phyloP scores from a whole-genome alignment of 257 asterid species.

The Prunella vulgaris region DNA sequence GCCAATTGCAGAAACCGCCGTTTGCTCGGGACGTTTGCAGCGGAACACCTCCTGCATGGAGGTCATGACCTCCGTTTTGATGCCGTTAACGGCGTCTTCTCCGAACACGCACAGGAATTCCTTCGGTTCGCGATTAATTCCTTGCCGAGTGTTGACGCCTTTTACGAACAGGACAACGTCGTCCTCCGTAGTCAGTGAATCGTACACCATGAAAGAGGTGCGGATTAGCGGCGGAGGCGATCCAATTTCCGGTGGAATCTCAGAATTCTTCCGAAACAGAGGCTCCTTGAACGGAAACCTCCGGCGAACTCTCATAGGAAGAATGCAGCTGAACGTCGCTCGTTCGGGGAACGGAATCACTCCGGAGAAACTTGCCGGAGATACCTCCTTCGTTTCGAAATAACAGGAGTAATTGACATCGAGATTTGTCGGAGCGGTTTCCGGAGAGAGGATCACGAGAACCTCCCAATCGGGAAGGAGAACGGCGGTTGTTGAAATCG shows the following conservation, averaged over 20 bases:
- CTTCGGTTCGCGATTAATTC: conserved; percentile 38
- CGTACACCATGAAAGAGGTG: conserved; percentile 56
- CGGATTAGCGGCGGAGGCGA: conserved; percentile 29
- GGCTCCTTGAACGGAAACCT: conserved; percentile 50
- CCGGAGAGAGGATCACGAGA: conserved; percentile 47
- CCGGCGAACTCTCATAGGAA: conserved; percentile 47
- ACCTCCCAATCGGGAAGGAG: conserved; percentile 83
- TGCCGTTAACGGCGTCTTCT: conserved; percentile 37
- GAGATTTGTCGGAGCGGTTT: conserved; percentile 3
- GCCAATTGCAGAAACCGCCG: conserved; percentile 16
- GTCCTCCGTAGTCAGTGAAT: conserved; percentile 57
- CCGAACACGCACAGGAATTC: conserved; percentile 65
- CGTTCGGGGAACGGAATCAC: conserved; percentile 52
- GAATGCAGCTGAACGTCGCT: conserved; percentile 41
- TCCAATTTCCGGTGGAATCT: not conserved
- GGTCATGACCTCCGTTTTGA: conserved; percentile 53
- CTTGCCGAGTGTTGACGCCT: conserved; percentile 66
- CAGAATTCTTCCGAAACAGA: conserved; percentile 22
- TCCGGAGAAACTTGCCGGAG: conserved; percentile 50
- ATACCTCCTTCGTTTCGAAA: conserved; percentile 30
- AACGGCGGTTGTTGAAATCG: conserved; percentile 40
- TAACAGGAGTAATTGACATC: conserved; percentile 34
- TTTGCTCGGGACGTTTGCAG: conserved; percentile 45
- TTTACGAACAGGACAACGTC: conserved; percentile 76
- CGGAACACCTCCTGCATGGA: conserved; percentile 90